phyloP scores from a whole-genome alignment of 2,329 filamentous ascomycete species.

The Cercospora sp. region DNA sequence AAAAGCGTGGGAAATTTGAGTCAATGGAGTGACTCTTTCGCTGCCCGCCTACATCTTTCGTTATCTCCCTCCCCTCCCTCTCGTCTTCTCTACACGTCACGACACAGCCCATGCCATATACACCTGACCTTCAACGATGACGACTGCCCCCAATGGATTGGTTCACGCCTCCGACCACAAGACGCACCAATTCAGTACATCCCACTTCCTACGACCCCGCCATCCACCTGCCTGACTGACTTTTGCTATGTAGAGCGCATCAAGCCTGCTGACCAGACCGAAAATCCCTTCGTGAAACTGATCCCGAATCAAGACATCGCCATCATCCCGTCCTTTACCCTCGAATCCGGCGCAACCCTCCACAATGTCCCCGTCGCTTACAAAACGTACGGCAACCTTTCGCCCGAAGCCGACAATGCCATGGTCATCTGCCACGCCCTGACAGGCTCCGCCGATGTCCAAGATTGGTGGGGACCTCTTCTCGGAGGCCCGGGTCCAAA shows the following conservation, averaged over 20 bases:
- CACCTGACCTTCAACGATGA: conserved; percentile 22
- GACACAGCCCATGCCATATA: conserved; percentile 1
- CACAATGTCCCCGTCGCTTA: conserved; percentile 70
- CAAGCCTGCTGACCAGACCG: conserved; percentile 60
- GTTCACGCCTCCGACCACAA: conserved; percentile 31
- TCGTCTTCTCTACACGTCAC: not conserved
- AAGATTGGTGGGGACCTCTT: conserved; percentile 85
- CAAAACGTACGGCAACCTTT: conserved; percentile 61
- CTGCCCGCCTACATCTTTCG: not conserved
- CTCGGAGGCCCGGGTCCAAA: conserved; percentile 70
- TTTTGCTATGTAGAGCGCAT: conserved; percentile 30
- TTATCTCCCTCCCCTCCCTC: not conserved
- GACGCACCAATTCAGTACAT: conserved; percentile 23
- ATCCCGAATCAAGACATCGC: conserved; percentile 88
- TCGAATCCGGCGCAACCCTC: conserved; percentile 86
- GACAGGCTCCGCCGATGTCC: conserved; percentile 80
- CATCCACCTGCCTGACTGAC: conserved; percentile 11
- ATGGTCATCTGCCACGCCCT: conserved; percentile 78
- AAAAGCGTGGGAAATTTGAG: not conserved
- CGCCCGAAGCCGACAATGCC: conserved; percentile 59
- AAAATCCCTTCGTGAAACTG: conserved; percentile 85
- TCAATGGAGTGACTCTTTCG: conserved; percentile 3
- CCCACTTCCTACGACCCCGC: not conserved
- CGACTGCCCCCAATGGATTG: conserved; percentile 31
- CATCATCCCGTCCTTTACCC: conserved; percentile 82